Percentiles rank a stretch among this genome's conserved stretches.
These are phyloP conservation scores for Arthrobotrys megalospora DNA, from an alignment of 2,329 filamentous ascomycete species.

Conservation along the genomic window DNA sequence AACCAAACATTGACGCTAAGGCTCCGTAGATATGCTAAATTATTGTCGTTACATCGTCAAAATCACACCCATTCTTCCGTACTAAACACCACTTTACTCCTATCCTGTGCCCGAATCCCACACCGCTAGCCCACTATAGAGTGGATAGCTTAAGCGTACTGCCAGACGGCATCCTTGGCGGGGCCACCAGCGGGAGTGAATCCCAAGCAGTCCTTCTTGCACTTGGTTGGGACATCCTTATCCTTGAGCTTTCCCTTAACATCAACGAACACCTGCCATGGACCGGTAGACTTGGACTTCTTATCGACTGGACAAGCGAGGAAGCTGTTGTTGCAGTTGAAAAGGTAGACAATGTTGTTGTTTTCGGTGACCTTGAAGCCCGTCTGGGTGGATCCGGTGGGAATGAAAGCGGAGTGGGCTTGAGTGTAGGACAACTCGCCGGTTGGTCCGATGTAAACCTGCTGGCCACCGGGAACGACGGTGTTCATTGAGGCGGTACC, in stretches of 20 bases:
- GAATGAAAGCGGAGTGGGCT: conserved; percentile 72
- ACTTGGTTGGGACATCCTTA: conserved; percentile 46
- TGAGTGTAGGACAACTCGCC: conserved; percentile 74
- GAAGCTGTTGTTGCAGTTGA: conserved; percentile 67
- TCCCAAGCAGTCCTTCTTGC: conserved; percentile 50
- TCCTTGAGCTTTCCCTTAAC: conserved; percentile 63
- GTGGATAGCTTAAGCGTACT: conserved; percentile 29
- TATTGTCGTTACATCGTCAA: conserved; percentile 12
- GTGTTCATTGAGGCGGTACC: conserved; percentile 68
- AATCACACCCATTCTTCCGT: background rate
- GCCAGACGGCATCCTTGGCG: conserved; percentile 37
- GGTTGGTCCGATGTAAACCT: conserved; percentile 73
- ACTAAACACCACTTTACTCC: no score
- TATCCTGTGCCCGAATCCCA: background rate
- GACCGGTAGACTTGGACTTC: conserved; percentile 51
- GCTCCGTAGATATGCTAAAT: conserved; percentile 2
- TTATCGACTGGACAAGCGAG: conserved; percentile 68
- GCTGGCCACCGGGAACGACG: conserved; percentile 76
- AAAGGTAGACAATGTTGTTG: conserved; percentile 65
- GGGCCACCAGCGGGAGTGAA: conserved; percentile 35
- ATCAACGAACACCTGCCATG: conserved; percentile 69
- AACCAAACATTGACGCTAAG: background rate
- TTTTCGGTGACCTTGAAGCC: conserved; percentile 68
- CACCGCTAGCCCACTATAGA: background rate
- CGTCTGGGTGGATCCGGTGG: conserved; percentile 71